Base-by-base conservation (phyloP, 495 filamentous ascomycete genomes). In the Entonaema liquescens region DNA sequence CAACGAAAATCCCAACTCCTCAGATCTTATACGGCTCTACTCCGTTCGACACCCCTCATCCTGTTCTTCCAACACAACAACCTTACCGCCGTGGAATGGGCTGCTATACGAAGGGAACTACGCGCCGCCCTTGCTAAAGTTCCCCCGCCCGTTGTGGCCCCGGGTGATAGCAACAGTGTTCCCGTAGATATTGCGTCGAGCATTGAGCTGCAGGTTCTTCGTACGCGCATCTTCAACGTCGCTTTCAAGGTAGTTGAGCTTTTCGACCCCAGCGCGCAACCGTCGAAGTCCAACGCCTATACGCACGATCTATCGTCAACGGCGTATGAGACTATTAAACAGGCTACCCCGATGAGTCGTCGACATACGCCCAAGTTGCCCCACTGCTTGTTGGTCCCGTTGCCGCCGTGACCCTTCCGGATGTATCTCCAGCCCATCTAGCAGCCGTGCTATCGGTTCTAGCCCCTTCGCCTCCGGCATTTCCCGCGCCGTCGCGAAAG, bases 21-120 rank as follows among this genome's bases (percentile, higher is more conserved):
- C 70, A 90, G 95, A 54, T 88, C 91, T 79, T 99, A 99, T 83
- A 95, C 94, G 64, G 96, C 96, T 7, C 85, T 98, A 66, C 88
- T 99, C 67, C 93, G 92, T 47, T 94, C 94, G 38, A 89, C 92
- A 17, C 94, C 95, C 50, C 81, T 98, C 25, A 90, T 97, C 75
- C 87, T 99, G 65, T 83, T 98, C 74, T 95, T 99, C 85, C 95
- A 98, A 81, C 95, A 98, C 86, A 97, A 94, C 86, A 98, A 98
- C 79, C 83, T 99, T 57, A 91, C 90, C 58, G 89, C 94, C 4
- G 83, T 84, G 42, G 95, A 99, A 86, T 97, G 94, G 95, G 84
- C 89, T 29, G 89, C 89, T 12, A 87, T 99, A 62, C 87, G 95
- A 59, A 89, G 95, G 60, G 96, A 98, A 81, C 82, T 99, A 19